Evolutionary conservation across 2,329 filamentous ascomycete species (phyloP), one percentile per base, ranked within the genome.

Genomic region (Cercospora sp.): DNA sequence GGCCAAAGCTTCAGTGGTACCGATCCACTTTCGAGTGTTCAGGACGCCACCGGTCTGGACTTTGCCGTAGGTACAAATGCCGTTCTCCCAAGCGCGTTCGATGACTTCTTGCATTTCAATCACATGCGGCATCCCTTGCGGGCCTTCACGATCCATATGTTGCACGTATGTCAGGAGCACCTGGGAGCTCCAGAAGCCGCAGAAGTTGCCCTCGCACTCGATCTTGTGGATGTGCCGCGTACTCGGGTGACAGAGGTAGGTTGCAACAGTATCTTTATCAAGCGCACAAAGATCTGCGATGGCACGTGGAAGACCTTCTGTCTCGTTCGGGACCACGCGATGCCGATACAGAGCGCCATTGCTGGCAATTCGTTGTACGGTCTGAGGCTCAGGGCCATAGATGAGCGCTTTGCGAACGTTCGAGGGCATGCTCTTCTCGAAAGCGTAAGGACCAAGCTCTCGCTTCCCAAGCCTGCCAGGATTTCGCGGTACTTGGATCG

Each of bases 111-210:
- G 95, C 7, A 98, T 87, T 60, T 90, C 83, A 63, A 97, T 87
- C 30, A 98, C 91, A 2, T 88, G 89, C 0, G 95, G 94, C 5
- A 94, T 82, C 1, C 81, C 63, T 48, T 72, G 69, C 16, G 67
- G 70, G 30, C 72, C 71, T n/a, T 68, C 61, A 5, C 65, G 71
- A 16, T 71, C 65, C 60, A 68, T 72, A 30, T 72, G 64, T 40
- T 73, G 87, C 20, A 97, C 87, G 77, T 92, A 94, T 0, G 93
- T 94, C 13, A 90, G 82, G 73, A 97, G 80, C 89, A 96, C 96
- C 78, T 98, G 95, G 33, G 97, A 96, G 76, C 97, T 98, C 48
- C 94, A 87, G 78, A 97, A 98, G 3, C 94, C 94, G 77, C 94
- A 98, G 78, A 98, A 98, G 5, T 93, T 91, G 23, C 93, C 93